Conservation (phyloP, 2,329 filamentous ascomycete genomes). For the Neonectria punicea region DNA sequence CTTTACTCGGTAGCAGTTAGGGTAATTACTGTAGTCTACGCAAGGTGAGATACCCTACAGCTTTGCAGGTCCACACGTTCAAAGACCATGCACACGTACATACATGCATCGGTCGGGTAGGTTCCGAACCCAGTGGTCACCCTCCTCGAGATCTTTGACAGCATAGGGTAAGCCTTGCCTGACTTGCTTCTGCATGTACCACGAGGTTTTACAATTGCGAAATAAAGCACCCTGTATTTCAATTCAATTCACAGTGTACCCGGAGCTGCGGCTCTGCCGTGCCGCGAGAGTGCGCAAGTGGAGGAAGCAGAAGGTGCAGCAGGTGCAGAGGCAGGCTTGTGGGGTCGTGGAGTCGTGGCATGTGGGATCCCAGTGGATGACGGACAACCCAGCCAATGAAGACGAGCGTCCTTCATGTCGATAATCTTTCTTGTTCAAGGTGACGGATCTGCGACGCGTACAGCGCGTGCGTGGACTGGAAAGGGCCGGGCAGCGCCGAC, state of each 20-base stretch:
- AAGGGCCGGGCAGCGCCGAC: not conserved
- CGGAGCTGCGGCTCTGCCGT: slow-evolving; percentile 9
- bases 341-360: not conserved
- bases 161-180: not conserved
- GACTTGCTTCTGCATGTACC: not conserved
- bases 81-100: not conserved
- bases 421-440: not conserved
- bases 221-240: not conserved
- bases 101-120: not conserved
- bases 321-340: not conserved
- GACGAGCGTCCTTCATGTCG: not conserved
- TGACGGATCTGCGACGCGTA: not conserved
- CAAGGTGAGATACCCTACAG: not conserved
- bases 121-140: not conserved
- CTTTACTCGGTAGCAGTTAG: not conserved
- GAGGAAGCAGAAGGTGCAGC: not conserved
- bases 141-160: not conserved
- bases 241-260: not conserved
- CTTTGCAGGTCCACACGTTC: not conserved
- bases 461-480: not conserved
- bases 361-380: not conserved
- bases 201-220: not conserved
- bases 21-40: not conserved
- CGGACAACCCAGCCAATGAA: not conserved
- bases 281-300: not conserved